These are phyloP conservation scores for Trichophyton verrucosum DNA, from an alignment of 2,329 filamentous ascomycete genomes.

Conservation along the genomic window DNA sequence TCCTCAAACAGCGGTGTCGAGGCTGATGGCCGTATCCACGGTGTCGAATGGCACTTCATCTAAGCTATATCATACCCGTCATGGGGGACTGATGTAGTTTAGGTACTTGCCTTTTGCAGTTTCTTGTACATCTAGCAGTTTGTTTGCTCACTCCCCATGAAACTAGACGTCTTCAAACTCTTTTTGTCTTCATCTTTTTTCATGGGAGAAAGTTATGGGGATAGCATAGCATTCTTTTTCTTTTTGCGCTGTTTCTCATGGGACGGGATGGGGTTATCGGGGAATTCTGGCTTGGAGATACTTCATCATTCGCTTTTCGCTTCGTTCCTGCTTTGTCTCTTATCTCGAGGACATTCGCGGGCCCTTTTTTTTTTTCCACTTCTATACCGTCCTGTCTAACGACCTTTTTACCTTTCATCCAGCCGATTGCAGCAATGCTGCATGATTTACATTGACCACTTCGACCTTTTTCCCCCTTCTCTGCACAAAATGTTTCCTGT, in stretches of 20 bases:
- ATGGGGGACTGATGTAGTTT: not conserved
- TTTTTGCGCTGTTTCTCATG: not conserved
- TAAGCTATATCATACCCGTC: constrained; percentile 3
- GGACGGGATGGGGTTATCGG: not conserved
- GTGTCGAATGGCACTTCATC: constrained; percentile 32
- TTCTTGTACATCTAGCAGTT: not conserved
- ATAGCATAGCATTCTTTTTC: not conserved
- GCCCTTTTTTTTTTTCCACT: not conserved
- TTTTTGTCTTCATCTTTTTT: not conserved
- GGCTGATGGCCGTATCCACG: constrained; percentile 29
- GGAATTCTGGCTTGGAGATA: not conserved
- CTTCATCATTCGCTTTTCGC: not conserved
- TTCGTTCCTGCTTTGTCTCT: not conserved
- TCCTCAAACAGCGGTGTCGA: constrained; percentile 19
- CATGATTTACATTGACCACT: not conserved
- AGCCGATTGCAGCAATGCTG: not conserved
- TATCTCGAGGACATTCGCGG: not conserved
- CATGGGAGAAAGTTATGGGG: not conserved
- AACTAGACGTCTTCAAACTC: not conserved
- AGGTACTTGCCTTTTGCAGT: not conserved
- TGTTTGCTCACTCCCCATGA: not conserved
- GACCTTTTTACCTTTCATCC: not conserved
- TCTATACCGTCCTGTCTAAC: not conserved
- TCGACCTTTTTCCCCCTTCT: not conserved
- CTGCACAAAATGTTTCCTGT: not conserved